phyloP scores from a whole-genome alignment of 305 asterid species.

The Fraxinus nigra region DNA sequence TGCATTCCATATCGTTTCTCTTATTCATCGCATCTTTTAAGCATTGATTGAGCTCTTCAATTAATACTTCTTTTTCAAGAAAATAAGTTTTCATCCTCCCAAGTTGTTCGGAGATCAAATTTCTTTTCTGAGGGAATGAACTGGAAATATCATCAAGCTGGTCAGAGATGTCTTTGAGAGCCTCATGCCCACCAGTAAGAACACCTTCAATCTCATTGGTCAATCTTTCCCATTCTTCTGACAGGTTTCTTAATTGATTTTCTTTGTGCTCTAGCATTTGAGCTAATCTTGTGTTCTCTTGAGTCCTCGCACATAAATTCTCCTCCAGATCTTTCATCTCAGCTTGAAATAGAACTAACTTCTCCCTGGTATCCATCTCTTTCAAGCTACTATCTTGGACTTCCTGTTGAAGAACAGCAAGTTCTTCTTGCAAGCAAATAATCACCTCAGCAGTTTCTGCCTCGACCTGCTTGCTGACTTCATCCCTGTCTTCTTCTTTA shows the following conservation, averaged over 20 bases:
- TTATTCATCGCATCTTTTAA: conserved; percentile 66
- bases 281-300: conserved; percentile 53
- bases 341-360: conserved; percentile 38
- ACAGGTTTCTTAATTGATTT: conserved; percentile 36
- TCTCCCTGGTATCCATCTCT: conserved; percentile 60
- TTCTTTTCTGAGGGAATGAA: conserved; percentile 49
- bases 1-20: conserved; percentile 73
- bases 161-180: conserved; percentile 62
- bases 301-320: conserved; percentile 32
- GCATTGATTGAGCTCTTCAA: conserved; percentile 67
- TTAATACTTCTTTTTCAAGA: conserved; percentile 59
- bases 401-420: conserved; percentile 75
- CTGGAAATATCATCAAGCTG: conserved; percentile 53
- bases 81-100: conserved; percentile 59
- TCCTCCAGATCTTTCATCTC: conserved; percentile 55
- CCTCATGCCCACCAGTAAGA: conserved; percentile 65
- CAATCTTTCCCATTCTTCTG: conserved; percentile 58
- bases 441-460: conserved; percentile 97
- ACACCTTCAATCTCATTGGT: conserved; percentile 62
- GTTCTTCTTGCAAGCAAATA: conserved; percentile 97
- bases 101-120: conserved; percentile 63
- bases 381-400: conserved; percentile 58
- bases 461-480: conserved; percentile 89
- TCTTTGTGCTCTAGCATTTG: conserved; percentile 60
- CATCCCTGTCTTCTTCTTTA: conserved; percentile 71